phyloP scores from a whole-genome alignment of 2,329 filamentous ascomycete species.

The Didymella keratinophila region DNA sequence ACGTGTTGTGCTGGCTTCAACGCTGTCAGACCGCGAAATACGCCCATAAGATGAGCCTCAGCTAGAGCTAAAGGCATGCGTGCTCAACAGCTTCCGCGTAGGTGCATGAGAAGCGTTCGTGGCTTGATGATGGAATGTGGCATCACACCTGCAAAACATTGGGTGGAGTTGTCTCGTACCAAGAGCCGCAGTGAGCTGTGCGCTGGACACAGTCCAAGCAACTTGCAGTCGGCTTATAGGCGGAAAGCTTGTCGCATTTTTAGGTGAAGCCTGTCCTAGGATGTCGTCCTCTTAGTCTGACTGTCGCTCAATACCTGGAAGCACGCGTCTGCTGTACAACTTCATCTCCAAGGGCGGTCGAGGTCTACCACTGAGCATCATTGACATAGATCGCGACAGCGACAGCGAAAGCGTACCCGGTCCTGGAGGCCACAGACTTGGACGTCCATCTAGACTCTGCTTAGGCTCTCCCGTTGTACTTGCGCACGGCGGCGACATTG shows the following conservation, averaged over 20 bases:
- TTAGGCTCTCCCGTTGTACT: not conserved
- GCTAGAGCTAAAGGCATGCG: not conserved
- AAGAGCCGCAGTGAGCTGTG: not conserved
- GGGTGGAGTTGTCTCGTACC: not conserved
- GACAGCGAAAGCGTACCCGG: not conserved
- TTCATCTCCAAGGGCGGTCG: not conserved
- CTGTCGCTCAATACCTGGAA: not conserved
- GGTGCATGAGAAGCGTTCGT: slow-evolving; percentile 3
- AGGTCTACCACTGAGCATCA: not conserved
- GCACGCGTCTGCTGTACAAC: not conserved
- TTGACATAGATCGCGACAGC: not conserved
- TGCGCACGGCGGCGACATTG: not conserved
- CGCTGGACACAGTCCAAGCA: not conserved
- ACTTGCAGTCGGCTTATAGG: not conserved
- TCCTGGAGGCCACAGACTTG: not conserved
- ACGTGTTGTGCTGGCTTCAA: slow-evolving; percentile 12
- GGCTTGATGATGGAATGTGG: slow-evolving; percentile 14
- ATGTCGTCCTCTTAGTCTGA: not conserved
- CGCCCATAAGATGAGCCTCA: not conserved
- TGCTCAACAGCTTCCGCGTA: slow-evolving; percentile 1
- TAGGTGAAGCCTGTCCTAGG: not conserved
- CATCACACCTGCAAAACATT: slow-evolving; percentile 1
- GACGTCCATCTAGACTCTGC: not conserved
- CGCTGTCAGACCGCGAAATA: slow-evolving; percentile 3
- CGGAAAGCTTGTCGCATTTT: slow-evolving; percentile 1